Evolutionary conservation across 2,329 filamentous ascomycete genomes (phyloP).

Genomic region (Tolypocladium guangdongense): DNA sequence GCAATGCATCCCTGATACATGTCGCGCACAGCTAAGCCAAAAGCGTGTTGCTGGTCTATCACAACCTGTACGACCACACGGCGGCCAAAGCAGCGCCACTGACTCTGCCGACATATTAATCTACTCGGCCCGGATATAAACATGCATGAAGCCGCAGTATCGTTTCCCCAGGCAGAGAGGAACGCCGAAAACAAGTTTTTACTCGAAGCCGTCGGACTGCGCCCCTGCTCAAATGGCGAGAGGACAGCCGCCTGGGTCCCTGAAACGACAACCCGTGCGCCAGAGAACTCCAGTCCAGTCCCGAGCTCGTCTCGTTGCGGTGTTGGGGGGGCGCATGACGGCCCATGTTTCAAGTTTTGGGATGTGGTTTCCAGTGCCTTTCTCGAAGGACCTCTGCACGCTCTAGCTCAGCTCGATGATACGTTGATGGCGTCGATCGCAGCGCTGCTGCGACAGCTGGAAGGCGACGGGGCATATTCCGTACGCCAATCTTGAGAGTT

Average conservation of each 20-base stretch:
- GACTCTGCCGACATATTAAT: neutral
- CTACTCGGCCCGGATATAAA: neutral
- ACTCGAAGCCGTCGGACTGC: no score
- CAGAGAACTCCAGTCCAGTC: neutral
- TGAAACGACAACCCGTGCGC: neutral
- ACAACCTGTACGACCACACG: no score
- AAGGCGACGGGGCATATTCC: neutral
- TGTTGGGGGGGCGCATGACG: neutral
- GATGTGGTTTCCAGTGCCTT: neutral
- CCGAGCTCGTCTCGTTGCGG: neutral
- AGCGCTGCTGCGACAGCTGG: neutral
- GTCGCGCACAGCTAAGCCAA: neutral
- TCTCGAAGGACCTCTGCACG: neutral
- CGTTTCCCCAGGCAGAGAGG: neutral
- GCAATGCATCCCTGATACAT: no score
- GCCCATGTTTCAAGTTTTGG: neutral
- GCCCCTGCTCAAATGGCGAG: neutral
- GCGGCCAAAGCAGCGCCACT: neutral
- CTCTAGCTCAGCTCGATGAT: neutral
- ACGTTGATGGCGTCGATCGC: neutral
- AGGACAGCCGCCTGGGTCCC: neutral
- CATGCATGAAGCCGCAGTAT: neutral
- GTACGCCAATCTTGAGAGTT: no score
- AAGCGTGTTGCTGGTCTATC: neutral
- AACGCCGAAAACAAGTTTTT: no score